Evolutionary conservation across 176 grass and related monocot genomes (phyloP).

Genomic region (Cenchrus purpureus): DNA sequence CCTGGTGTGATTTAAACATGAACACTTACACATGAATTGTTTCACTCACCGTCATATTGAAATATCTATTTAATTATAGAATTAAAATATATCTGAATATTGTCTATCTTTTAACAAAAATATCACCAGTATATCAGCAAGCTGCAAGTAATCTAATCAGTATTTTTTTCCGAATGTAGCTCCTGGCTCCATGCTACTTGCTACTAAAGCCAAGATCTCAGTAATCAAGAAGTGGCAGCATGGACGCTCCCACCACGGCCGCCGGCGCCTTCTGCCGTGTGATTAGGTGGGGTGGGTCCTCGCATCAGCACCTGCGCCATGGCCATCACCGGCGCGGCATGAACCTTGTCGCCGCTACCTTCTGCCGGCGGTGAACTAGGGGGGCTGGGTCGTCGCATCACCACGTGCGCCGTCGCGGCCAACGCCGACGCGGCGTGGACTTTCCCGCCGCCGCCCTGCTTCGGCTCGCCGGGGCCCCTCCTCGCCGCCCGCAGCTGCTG

Average conservation of each 20-base stretch:
- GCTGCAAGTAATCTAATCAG: too few species aligned
- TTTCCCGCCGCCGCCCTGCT: background rate
- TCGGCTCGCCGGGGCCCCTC: background rate
- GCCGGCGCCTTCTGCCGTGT: background rate
- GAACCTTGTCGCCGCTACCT: background rate
- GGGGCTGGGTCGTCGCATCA: background rate
- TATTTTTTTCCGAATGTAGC: too few species aligned
- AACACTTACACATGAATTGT: too few species aligned
- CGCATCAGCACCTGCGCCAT: background rate
- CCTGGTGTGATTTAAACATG: too few species aligned
- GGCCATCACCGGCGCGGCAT: background rate
- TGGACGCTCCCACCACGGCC: constrained; percentile 20
- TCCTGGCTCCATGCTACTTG: too few species aligned
- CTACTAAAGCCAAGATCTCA: too few species aligned
- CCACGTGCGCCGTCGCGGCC: background rate
- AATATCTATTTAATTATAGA: too few species aligned
- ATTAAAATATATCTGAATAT: too few species aligned
- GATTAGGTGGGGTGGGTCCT: background rate
- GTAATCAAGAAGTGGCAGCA: background rate
- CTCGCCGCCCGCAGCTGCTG: background rate
- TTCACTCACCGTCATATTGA: too few species aligned
- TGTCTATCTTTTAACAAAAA: too few species aligned
- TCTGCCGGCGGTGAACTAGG: background rate
- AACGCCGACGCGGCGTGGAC: background rate
- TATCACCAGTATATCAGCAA: too few species aligned